Percentiles rank a stretch among this genome's conserved stretches.
Conservation (phyloP, 2,329 filamentous ascomycete genomes). For the Venturia nashicola region DNA sequence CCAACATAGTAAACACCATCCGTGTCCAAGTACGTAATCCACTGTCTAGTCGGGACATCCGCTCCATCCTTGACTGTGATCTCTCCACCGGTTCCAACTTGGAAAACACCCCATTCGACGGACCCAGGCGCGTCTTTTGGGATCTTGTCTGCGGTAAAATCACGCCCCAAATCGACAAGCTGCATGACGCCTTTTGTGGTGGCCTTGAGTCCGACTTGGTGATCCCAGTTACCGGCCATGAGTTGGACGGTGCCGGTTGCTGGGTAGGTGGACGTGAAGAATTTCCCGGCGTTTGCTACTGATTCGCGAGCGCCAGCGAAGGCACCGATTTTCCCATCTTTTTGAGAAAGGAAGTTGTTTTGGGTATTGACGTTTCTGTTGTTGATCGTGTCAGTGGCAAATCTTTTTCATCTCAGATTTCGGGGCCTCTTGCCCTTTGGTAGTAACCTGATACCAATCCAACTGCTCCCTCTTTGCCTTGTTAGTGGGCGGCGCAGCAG, state of each 20-base stretch:
- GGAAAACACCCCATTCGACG: slow-evolving; percentile 7
- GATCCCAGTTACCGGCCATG: slow-evolving; percentile 1
- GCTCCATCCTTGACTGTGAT: slow-evolving; percentile 6
- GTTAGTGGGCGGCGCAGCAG: neutral
- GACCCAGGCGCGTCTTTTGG: neutral
- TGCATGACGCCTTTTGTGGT: slow-evolving; percentile 1
- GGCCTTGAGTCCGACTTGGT: slow-evolving; percentile 4
- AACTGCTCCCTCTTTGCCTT: neutral
- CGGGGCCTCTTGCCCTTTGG: neutral
- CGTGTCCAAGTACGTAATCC: slow-evolving; percentile 5
- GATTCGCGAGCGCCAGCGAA: slow-evolving; percentile 5
- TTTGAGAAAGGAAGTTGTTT: neutral
- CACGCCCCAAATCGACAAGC: slow-evolving; percentile 6
- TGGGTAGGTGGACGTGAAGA: slow-evolving; percentile 5
- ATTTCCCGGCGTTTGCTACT: neutral
- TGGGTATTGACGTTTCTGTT: slow-evolving; percentile 3
- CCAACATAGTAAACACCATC: slow-evolving; percentile 8
- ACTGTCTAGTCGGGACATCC: slow-evolving; percentile 2
- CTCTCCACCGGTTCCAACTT: neutral
- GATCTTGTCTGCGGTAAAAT: neutral
- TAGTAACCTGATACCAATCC: neutral
- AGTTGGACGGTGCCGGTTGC: slow-evolving; percentile 1
- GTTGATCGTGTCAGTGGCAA: neutral
- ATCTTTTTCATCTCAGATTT: neutral
- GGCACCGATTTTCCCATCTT: slow-evolving; percentile 5